phyloP scores from a whole-genome alignment of 1,139 yeast genomes.

The Debaryomyces udenii region DNA sequence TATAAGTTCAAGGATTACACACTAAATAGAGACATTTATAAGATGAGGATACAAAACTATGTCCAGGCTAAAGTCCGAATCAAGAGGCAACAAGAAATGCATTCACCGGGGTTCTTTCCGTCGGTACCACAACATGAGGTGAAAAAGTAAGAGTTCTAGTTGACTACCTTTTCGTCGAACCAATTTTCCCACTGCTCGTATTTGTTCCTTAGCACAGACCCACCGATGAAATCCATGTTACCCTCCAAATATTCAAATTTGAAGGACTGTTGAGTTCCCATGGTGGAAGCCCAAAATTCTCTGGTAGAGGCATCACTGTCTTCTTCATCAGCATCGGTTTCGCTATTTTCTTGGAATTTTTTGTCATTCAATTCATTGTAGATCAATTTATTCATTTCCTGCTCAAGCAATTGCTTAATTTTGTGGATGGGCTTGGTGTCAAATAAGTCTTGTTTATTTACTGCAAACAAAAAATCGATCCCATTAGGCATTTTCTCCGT shows the following conservation, averaged over 20 bases:
- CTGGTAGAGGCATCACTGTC: constrained; percentile 32
- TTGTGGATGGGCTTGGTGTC: constrained; percentile 73
- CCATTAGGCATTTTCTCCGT: constrained; percentile 68
- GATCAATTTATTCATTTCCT: constrained; percentile 63
- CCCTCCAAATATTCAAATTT: constrained; percentile 71
- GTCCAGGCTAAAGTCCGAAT: constrained; percentile 41
- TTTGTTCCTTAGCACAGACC: constrained; percentile 64
- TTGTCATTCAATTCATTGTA: constrained; percentile 43
- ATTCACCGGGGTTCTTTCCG: constrained; percentile 56
- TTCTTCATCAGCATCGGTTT: constrained; percentile 27
- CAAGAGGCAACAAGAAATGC: constrained; percentile 43
- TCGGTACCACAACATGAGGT: constrained; percentile 44
- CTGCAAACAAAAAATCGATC: constrained; percentile 70
- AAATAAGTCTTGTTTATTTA: constrained; percentile 84
- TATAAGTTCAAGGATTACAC: constrained; percentile 49
- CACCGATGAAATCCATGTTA: constrained; percentile 67
- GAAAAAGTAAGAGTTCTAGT: constrained; percentile 24
- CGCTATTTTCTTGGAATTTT: constrained; percentile 17
- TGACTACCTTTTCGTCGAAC: constrained; percentile 74
- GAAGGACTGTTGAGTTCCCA: constrained; percentile 49
- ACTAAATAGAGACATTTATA: constrained; percentile 56
- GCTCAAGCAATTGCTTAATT: constrained; percentile 59
- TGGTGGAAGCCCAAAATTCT: constrained; percentile 49
- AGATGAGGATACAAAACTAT: constrained; percentile 49
- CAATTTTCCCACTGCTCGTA: constrained; percentile 70